Base-by-base conservation (phyloP, 2,329 filamentous ascomycete species). In the Bimuria novae-zelandiae region DNA sequence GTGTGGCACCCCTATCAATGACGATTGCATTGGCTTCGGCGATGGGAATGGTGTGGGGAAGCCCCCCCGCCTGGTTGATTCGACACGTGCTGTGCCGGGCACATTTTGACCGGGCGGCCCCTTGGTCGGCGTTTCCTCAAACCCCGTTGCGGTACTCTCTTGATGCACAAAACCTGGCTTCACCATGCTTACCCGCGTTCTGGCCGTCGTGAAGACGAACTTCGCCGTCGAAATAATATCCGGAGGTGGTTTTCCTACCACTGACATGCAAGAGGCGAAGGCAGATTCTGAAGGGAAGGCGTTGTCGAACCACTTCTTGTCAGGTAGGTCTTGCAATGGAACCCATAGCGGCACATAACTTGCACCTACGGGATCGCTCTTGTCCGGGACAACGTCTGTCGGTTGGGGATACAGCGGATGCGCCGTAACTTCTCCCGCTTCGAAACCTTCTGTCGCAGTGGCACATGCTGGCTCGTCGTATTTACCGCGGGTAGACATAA, bases 401-500 rank as follows among this genome's bases (percentile, higher is more conserved):
- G 60, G 60, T 23, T 62, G 59, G 12, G 54, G 51, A 36, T 64
- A 62, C 27, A 55, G 49, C 12, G 59, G 59, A 36, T 62, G 56
- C n/a, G 42, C 12, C 8, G 32, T 21, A 2, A 62, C 52, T 12
- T 42, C 47, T 11, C 35, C 57, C 17, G 52, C 49, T 22, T 49
- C 21, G 11, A 54, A 52, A 7, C 49, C 43, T 17, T 46, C 51
- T 11, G 54, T 53, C 8, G 54, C 50, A 21, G 61, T 62, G 33
- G 48, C 55, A 42, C 61, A 64, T 25, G 45, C 29, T 17, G 51
- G 36, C 7, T 30, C 35, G 16, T 25, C 48, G 1, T 16, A 35
- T 35, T 61, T 56, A 35, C 57, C 55, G 33, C 44, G 35, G 12
- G 61, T 62, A 32, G 49, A 56, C 1, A 64, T 27, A 2, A 58